Conservation (phyloP, 371 early-diverging fungal species). For the Chytridium lagenaria region DNA sequence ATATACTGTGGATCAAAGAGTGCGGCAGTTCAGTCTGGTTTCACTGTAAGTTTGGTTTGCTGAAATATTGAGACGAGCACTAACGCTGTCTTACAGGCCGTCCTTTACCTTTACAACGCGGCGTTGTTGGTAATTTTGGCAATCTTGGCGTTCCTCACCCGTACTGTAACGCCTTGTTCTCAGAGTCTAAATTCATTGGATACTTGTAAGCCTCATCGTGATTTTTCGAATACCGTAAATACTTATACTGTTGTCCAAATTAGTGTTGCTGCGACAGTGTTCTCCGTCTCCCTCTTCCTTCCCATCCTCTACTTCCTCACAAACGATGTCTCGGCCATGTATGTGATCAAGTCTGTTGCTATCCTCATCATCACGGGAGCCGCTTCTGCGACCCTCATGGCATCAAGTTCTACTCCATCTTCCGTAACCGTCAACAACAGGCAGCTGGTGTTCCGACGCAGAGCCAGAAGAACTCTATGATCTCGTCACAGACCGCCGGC, state of each 20-base stretch:
- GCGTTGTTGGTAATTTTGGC: conserved; percentile 12
- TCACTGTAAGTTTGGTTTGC: conserved; percentile 1
- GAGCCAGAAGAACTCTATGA: neutral
- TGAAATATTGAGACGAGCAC: too few species aligned
- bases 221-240: neutral
- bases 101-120: conserved; percentile 20
- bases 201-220: conserved; percentile 15
- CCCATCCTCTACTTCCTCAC: conserved; percentile 18
- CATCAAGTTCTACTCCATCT: conserved; percentile 22
- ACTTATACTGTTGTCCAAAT: neutral
- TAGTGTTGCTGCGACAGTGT: conserved; percentile 18
- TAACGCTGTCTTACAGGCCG: neutral
- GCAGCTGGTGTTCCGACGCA: neutral
- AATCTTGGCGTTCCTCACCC: conserved; percentile 15
- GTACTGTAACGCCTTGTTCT: conserved; percentile 18
- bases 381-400: conserved; percentile 5
- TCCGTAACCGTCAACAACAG: conserved; percentile 10
- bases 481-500: neutral
- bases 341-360: conserved; percentile 19
- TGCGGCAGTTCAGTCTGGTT: neutral
- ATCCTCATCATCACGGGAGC: conserved; percentile 8
- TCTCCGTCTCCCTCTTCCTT: conserved; percentile 9
- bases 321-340: conserved; percentile 13
- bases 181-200: conserved; percentile 20
- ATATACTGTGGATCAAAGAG: conserved; percentile 9